These are phyloP conservation scores for Pichia sp. DNA, from an alignment of 1,139 yeast species.

Conservation along the genomic window DNA sequence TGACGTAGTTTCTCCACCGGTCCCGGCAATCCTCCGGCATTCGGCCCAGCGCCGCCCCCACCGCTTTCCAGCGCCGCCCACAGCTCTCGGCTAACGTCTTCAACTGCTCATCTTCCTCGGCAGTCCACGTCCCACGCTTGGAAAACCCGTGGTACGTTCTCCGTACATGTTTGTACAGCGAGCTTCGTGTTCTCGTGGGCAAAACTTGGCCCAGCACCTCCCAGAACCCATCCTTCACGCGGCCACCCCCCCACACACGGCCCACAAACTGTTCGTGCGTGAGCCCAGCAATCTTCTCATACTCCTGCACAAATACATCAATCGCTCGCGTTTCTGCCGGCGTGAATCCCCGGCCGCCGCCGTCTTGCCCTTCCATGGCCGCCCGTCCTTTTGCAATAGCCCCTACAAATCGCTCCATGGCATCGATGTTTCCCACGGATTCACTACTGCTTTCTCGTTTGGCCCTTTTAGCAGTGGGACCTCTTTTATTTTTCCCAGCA, in stretches of 20 bases:
- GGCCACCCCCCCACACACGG: conserved; percentile 80
- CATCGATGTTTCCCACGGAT: not conserved
- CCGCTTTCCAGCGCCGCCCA: conserved; percentile 80
- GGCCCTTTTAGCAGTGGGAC: conserved; percentile 3
- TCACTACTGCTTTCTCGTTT: not conserved
- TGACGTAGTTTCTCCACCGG: conserved; percentile 90
- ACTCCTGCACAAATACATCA: conserved; percentile 64
- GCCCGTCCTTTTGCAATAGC: conserved; percentile 32
- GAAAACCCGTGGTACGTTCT: conserved; percentile 82
- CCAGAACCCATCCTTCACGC: conserved; percentile 88
- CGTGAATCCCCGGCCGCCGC: conserved; percentile 44
- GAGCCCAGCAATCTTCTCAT: conserved; percentile 55
- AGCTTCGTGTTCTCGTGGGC: conserved; percentile 80
- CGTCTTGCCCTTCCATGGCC: conserved; percentile 20
- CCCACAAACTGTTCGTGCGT: conserved; percentile 65
- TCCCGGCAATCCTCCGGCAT: conserved; percentile 98
- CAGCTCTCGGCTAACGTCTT: conserved; percentile 56
- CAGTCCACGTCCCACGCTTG: conserved; percentile 84
- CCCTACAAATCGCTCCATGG: conserved; percentile 24
- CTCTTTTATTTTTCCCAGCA: conserved; percentile 7
- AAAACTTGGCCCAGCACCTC: conserved; percentile 67
- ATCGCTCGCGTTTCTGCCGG: conserved; percentile 62
- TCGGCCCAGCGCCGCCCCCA: conserved; percentile 71
- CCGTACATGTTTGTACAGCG: conserved; percentile 86
- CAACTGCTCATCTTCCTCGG: conserved; percentile 66